Conservation (phyloP, 306 rosid genomes). For the Delonix regia region DNA sequence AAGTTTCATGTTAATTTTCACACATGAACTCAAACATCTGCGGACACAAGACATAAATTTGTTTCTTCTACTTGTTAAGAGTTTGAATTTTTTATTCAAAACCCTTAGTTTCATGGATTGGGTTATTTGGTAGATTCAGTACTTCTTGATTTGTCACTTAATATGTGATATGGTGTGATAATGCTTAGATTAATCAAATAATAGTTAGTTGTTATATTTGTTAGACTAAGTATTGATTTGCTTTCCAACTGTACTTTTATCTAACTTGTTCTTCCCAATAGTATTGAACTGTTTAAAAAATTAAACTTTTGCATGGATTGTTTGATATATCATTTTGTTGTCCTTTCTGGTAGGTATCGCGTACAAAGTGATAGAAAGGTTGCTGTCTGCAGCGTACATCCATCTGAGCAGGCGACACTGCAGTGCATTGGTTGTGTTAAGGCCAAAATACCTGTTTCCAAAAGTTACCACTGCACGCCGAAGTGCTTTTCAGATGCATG, state of each 20-base stretch:
- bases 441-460: conserved; percentile 85
- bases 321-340: conserved; percentile 26
- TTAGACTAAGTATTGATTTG: conserved; percentile 1
- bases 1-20: not conserved
- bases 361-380: conserved; percentile 91
- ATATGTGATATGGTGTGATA: not conserved
- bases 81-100: not conserved
- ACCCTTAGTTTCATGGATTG: conserved; percentile 8
- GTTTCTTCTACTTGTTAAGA: not conserved
- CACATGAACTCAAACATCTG: not conserved
- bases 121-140: conserved; percentile 17
- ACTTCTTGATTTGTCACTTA: conserved; percentile 7
- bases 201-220: conserved; percentile 12
- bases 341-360: conserved; percentile 74
- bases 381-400: conserved; percentile 92
- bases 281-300: not conserved
- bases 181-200: conserved; percentile 10
- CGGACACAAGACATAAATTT: not conserved
- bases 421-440: conserved; percentile 97
- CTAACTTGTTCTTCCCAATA: not conserved
- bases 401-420: conserved; percentile 94
- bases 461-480: conserved; percentile 94
- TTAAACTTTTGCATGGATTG: not conserved
- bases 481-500: conserved; percentile 99
- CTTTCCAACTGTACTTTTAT: not conserved